Evolutionary conservation across 257 asterid genomes (phyloP).

Genomic region (Salvia hispanica): DNA sequence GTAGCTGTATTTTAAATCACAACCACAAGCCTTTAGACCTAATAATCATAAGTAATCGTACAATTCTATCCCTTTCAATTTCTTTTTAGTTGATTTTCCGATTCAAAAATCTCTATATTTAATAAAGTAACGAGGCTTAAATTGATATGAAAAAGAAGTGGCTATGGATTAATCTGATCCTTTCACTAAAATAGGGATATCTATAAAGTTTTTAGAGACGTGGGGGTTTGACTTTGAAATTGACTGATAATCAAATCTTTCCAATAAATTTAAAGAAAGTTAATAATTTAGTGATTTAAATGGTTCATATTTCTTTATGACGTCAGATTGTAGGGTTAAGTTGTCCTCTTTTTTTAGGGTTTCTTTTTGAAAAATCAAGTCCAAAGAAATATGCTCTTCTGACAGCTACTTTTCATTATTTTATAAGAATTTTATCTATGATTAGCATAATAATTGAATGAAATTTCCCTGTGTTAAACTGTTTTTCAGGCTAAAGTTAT

Average conservation of each 20-base stretch:
- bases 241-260: slow-evolving; percentile 41
- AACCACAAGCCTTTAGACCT: slow-evolving; percentile 31
- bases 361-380: not conserved
- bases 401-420: slow-evolving; percentile 31
- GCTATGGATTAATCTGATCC: slow-evolving; percentile 7
- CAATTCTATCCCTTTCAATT: not conserved
- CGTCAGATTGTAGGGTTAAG: slow-evolving; percentile 32
- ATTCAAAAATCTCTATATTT: not conserved
- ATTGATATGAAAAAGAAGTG: slow-evolving; percentile 20
- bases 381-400: slow-evolving; percentile 30
- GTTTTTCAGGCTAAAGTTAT: slow-evolving; percentile 33
- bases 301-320: slow-evolving; percentile 40
- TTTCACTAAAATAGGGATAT: slow-evolving; percentile 24
- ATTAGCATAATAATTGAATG: not conserved
- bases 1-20: slow-evolving; percentile 23
- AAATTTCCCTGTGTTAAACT: slow-evolving; percentile 25
- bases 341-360: not conserved
- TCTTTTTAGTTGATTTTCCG: not conserved
- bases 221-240: slow-evolving; percentile 53
- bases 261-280: slow-evolving; percentile 20
- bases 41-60: not conserved
- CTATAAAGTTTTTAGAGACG: slow-evolving; percentile 34
- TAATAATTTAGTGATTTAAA: slow-evolving; percentile 29
- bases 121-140: not conserved
- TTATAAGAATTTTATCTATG: not conserved